Evolutionary conservation across 345 rosid genomes (phyloP).

Genomic region (Camelina sativa): DNA sequence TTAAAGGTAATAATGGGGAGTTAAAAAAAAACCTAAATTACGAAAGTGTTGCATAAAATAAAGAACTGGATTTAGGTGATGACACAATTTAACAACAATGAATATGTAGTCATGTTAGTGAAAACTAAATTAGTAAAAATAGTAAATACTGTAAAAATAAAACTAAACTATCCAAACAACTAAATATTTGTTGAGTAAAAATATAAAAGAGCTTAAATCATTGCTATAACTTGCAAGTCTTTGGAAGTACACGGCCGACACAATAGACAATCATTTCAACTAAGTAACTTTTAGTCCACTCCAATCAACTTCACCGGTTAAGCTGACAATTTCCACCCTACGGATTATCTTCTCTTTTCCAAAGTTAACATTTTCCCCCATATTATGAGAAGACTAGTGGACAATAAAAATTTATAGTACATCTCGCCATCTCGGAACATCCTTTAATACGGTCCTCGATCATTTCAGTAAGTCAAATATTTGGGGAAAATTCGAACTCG

Average conservation of each 20-base stretch:
- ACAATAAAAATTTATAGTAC: neutral
- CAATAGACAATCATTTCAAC: constrained; percentile 32
- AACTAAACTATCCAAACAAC: neutral
- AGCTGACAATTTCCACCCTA: neutral
- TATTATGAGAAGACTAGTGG: neutral
- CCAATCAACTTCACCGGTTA: constrained; percentile 38
- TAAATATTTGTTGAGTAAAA: neutral
- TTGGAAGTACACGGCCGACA: constrained; percentile 47
- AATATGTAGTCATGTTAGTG: too few relatives aligned
- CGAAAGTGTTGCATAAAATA: neutral
- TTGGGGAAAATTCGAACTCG: neutral
- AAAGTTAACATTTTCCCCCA: neutral
- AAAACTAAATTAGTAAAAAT: too few relatives aligned
- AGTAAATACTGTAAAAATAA: too few relatives aligned
- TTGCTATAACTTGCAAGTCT: constrained; percentile 31
- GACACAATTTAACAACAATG: too few relatives aligned
- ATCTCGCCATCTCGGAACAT: too few relatives aligned
- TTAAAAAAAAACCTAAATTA: neutral
- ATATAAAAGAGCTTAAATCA: neutral
- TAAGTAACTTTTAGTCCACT: constrained; percentile 32
- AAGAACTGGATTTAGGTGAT: too few relatives aligned
- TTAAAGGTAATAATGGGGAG: neutral
- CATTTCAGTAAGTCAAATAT: neutral
- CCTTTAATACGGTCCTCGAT: neutral
- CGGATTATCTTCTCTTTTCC: neutral